Evolutionary conservation across 345 rosid genomes (phyloP).

Genomic region (Salix purpurea): DNA sequence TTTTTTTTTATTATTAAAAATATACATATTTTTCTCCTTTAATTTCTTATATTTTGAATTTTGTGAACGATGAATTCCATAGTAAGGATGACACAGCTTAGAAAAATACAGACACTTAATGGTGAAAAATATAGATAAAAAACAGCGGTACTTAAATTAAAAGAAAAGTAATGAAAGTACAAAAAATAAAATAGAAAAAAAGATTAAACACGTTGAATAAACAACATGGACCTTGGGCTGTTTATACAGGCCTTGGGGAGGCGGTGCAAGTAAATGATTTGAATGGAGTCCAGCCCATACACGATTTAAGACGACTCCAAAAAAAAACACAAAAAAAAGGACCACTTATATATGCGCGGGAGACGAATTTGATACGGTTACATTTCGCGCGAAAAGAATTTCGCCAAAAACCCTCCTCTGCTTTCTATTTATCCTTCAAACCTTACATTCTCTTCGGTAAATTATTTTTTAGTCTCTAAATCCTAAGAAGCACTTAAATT

Average conservation of each 20-base stretch:
- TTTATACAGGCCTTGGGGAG: not conserved
- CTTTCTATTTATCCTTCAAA: not conserved
- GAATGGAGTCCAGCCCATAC: not conserved
- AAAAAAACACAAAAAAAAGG: not conserved
- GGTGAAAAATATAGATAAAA: too few species aligned
- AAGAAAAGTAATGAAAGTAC: too few species aligned
- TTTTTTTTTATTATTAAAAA: too few species aligned
- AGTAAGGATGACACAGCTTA: too few species aligned
- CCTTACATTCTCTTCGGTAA: not conserved
- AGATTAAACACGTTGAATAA: too few species aligned
- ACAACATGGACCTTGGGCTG: too few species aligned
- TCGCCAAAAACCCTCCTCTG: not conserved
- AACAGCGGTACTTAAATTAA: too few species aligned
- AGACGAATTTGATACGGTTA: slow-evolving; percentile 16
- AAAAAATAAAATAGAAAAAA: too few species aligned
- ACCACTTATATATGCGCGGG: slow-evolving; percentile 23
- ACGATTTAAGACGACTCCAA: not conserved
- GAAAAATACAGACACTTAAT: too few species aligned
- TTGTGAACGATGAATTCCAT: too few species aligned
- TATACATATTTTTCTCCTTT: too few species aligned
- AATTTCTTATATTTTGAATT: too few species aligned
- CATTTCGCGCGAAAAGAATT: slow-evolving; percentile 36
- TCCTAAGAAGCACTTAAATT: not conserved
- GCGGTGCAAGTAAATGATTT: not conserved
- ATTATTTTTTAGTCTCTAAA: not conserved